A percentile compares a stretch with the other conserved stretches of the same genome.
Conservation (phyloP, 2,329 filamentous ascomycete genomes). For the Pezicula rhizophila region DNA sequence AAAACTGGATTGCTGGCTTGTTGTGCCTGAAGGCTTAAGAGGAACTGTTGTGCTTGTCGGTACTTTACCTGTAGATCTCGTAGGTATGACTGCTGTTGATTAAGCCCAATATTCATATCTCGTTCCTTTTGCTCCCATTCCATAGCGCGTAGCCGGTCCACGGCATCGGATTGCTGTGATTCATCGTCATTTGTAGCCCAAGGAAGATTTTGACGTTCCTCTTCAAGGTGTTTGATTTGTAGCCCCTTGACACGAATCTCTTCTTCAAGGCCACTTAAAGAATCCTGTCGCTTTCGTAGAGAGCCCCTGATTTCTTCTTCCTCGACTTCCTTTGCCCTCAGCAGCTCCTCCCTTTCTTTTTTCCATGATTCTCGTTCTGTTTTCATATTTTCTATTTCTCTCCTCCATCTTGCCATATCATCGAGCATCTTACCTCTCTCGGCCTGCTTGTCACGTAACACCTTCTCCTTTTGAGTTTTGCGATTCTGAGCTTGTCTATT, state of each 20-base stretch:
- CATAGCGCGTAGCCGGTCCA: constrained; percentile 22
- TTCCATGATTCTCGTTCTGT: constrained; percentile 48
- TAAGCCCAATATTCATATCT: constrained; percentile 18
- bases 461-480: constrained; percentile 70
- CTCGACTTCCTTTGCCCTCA: constrained; percentile 45
- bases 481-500: constrained; percentile 78
- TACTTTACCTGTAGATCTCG: constrained; percentile 18
- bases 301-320: constrained; percentile 46
- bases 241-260: constrained; percentile 66
- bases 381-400: constrained; percentile 54
- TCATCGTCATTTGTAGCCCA: constrained; percentile 54
- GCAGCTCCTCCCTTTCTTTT: constrained; percentile 44
- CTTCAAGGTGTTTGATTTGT: constrained; percentile 68
- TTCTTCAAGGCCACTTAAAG: constrained; percentile 53
- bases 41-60: constrained; percentile 13
- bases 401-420: constrained; percentile 62
- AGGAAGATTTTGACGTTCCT: constrained; percentile 57
- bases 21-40: constrained; percentile 11
- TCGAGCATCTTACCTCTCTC: constrained; percentile 66
- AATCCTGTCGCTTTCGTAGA: constrained; percentile 55
- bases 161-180: constrained; percentile 20
- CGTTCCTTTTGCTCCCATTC: constrained; percentile 26
- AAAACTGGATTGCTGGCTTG: constrained; percentile 22
- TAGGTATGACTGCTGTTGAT: constrained; percentile 13
- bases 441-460: constrained; percentile 60